Percentiles rank a stretch among this genome's conserved stretches.
These are phyloP conservation scores for Pilobolus umbonatus DNA, from an alignment of 192 early-diverging fungal genomes.

Conservation along the genomic window DNA sequence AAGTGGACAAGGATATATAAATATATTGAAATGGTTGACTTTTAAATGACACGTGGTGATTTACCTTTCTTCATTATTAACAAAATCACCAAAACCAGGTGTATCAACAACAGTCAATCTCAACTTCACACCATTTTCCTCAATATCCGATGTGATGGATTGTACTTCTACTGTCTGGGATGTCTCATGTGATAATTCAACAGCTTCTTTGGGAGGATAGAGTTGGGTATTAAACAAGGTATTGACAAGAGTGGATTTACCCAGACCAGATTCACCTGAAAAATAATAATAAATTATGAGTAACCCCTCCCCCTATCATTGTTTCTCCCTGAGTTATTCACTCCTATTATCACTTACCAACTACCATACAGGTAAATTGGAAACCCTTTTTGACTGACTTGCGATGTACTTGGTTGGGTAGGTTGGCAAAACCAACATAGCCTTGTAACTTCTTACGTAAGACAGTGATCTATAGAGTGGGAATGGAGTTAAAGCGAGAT, in stretches of 20 bases:
- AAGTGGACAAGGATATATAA: neutral
- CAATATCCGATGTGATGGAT: conserved; percentile 83
- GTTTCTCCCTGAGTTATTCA: neutral
- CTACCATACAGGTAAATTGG: conserved; percentile 95
- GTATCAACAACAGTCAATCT: conserved; percentile 95
- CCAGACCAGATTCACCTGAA: conserved; percentile 78
- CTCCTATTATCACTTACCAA: conserved; percentile 48
- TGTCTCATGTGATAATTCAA: conserved; percentile 59
- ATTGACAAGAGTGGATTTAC: conserved; percentile 98
- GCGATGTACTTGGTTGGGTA: conserved; percentile 92
- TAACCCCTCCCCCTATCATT: neutral
- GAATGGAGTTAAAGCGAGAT: neutral
- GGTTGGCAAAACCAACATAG: conserved; percentile 96
- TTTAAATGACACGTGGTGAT: neutral
- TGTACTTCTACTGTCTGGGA: conserved; percentile 78
- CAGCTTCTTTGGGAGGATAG: conserved; percentile 70
- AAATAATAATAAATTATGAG: neutral
- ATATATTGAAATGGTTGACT: neutral
- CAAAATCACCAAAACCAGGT: conserved; percentile 98
- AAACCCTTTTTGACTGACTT: conserved; percentile 96
- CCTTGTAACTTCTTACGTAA: conserved; percentile 68
- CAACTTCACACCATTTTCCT: conserved; percentile 94
- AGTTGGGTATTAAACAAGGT: conserved; percentile 91
- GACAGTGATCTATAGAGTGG: conserved; percentile 25
- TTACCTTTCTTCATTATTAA: conserved; percentile 96